These are phyloP conservation scores for Carex cristatella DNA, from an alignment of 176 grass and related monocot species.

Conservation along the genomic window DNA sequence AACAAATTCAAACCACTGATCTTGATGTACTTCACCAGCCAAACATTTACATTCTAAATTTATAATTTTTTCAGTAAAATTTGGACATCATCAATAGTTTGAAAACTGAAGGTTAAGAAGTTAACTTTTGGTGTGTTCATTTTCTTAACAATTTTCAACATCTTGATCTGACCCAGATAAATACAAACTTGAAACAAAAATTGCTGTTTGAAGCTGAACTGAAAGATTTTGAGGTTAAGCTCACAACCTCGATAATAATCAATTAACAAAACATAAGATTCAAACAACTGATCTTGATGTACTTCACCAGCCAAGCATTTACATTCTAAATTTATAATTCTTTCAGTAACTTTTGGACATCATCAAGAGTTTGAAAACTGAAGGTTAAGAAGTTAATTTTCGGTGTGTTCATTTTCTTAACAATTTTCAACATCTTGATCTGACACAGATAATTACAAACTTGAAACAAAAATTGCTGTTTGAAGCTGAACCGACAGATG, in stretches of 20 bases:
- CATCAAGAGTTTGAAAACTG: not conserved
- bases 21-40: not conserved
- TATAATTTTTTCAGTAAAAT: not conserved
- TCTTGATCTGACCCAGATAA: not conserved
- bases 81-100: not conserved
- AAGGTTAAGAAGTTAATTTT: not conserved
- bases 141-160: not conserved
- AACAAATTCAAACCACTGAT: not conserved
- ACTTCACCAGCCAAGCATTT: not conserved
- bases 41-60: not conserved
- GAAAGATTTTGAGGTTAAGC: not conserved
- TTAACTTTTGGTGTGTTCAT: not conserved
- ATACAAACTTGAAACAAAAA: not conserved
- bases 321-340: not conserved
- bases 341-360: not conserved
- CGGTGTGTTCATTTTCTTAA: not conserved
- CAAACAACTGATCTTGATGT: not conserved
- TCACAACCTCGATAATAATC: not conserved
- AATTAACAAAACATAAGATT: not conserved
- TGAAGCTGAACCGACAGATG: not conserved
- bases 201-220: not conserved
- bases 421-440: not conserved
- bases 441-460: not conserved
- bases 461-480: not conserved
- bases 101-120: not conserved